phyloP scores from a whole-genome alignment of 371 early-diverging fungal species.

The Entomophthora muscae region DNA sequence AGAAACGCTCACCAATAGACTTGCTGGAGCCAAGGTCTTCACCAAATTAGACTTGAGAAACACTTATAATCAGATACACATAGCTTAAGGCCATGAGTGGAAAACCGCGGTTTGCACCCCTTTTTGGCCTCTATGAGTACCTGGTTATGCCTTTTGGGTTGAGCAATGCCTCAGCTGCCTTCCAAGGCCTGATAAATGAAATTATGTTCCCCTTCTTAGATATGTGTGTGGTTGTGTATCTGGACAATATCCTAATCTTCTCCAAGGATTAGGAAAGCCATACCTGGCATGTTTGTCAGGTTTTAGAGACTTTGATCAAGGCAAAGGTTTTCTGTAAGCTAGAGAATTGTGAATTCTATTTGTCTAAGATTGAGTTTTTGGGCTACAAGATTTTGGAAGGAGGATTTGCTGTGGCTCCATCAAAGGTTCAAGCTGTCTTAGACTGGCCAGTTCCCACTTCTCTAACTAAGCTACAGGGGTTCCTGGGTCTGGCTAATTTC shows the following conservation, averaged over 20 bases:
- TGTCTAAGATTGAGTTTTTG: neutral
- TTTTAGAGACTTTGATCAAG: neutral
- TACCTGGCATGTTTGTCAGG: neutral
- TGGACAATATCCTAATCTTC: neutral
- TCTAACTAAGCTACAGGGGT: neutral
- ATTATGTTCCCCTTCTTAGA: neutral
- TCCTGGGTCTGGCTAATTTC: neutral
- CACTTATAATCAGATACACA: neutral
- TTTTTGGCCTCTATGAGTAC: neutral
- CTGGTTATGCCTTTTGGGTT: neutral
- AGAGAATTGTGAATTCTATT: neutral
- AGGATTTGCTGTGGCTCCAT: too few relatives aligned
- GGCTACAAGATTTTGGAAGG: too few relatives aligned
- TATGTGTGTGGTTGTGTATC: neutral
- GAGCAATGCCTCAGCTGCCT: neutral
- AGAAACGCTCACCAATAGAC: neutral
- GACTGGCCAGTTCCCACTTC: too few relatives aligned
- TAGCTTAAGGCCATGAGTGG: neutral
- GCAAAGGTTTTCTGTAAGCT: neutral
- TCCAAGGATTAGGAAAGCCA: neutral
- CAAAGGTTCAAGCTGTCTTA: too few relatives aligned
- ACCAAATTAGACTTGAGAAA: neutral
- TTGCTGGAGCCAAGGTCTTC: neutral
- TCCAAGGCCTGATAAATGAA: neutral
- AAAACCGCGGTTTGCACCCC: neutral